Conservation (phyloP, 73 alveolate genomes). For the Uronychia binucleata region DNA sequence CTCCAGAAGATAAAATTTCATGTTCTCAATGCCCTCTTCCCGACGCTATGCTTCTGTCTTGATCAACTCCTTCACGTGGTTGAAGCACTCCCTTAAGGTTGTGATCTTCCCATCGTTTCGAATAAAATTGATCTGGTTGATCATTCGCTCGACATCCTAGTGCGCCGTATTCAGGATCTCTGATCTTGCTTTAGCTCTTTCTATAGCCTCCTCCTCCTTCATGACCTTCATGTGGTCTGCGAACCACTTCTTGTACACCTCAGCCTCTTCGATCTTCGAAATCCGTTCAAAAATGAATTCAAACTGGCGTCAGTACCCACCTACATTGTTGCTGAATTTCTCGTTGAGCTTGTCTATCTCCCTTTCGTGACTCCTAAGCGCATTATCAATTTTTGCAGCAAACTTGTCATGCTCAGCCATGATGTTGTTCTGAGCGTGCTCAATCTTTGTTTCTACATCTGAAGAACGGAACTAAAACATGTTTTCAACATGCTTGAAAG, state of each 20-base stretch:
- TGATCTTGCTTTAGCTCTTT: neutral
- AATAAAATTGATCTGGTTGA: neutral
- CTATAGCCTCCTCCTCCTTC: neutral
- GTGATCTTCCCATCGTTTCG: neutral
- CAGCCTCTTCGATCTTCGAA: neutral
- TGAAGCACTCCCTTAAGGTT: neutral
- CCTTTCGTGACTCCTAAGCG: neutral
- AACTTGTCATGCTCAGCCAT: neutral
- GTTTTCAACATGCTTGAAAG: neutral
- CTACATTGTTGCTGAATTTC: neutral
- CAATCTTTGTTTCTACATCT: neutral
- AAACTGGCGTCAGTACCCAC: neutral
- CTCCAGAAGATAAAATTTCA: neutral
- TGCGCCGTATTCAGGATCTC: neutral
- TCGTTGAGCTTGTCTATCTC: neutral
- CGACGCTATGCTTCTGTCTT: neutral
- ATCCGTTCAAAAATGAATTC: neutral
- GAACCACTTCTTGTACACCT: neutral
- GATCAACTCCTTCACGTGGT: neutral
- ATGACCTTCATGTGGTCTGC: neutral
- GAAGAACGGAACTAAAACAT: neutral
- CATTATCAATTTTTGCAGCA: neutral
- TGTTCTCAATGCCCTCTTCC: neutral
- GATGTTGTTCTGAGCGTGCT: neutral
- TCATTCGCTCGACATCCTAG: neutral